Evolutionary conservation across 306 rosid genomes (phyloP).

Genomic region (Pyrus pyrifolia): DNA sequence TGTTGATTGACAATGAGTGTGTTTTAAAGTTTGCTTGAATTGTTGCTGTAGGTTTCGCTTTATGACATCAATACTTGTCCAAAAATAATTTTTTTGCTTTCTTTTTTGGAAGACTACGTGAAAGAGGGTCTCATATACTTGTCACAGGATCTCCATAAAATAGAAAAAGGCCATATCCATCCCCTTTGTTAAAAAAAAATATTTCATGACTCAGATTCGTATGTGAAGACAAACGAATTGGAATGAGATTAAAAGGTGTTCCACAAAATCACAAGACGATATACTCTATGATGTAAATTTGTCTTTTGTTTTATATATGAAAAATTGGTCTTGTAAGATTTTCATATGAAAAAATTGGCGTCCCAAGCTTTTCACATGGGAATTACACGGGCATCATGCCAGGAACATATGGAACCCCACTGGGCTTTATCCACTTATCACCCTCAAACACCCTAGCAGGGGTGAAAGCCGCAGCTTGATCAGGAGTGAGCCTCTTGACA

Average conservation of each 20-base stretch:
- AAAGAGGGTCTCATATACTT: neutral
- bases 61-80: neutral
- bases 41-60: neutral
- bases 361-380: neutral
- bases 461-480: neutral
- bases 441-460: neutral
- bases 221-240: neutral
- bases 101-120: neutral
- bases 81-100: neutral
- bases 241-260: neutral
- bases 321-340: neutral
- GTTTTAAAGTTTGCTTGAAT: neutral
- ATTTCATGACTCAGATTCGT: neutral
- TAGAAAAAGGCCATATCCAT: too few species aligned
- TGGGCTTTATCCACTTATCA: conserved; percentile 5
- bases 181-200: too few species aligned
- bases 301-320: too few species aligned
- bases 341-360: neutral
- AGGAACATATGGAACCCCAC: conserved; percentile 5
- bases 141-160: too few species aligned
- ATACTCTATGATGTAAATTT: neutral
- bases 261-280: neutral
- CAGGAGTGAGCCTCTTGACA: neutral
- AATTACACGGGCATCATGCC: neutral
- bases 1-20: neutral